Percentiles rank a stretch among this genome's conserved stretches.
phyloP scores from a whole-genome alignment of 352 stramenopile genomes.

The Phytopythium boreale region DNA sequence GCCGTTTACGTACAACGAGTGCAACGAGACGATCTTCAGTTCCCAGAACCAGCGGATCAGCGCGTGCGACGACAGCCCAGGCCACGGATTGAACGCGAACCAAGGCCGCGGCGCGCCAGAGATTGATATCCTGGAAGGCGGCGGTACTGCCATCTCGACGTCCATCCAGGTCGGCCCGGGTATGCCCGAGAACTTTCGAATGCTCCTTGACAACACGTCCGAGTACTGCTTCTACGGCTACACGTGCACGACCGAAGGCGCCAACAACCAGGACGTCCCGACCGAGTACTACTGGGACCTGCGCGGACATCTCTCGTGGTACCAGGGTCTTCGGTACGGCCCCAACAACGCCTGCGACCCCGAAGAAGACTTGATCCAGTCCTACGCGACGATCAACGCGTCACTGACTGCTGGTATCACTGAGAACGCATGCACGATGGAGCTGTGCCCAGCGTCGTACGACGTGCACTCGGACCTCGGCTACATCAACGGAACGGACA shows the following conservation, averaged over 20 bases:
- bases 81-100: slow-evolving; percentile 85
- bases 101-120: slow-evolving; percentile 89
- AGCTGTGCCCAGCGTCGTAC: slow-evolving; percentile 61
- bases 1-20: slow-evolving; percentile 92
- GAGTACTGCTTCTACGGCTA: slow-evolving; percentile 34
- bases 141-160: slow-evolving; percentile 59
- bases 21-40: slow-evolving; percentile 52
- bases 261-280: slow-evolving; percentile 36
- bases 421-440: slow-evolving; percentile 40
- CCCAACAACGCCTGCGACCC: slow-evolving; percentile 46
- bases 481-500: slow-evolving; percentile 31
- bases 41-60: slow-evolving; percentile 52
- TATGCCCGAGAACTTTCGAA: slow-evolving; percentile 38
- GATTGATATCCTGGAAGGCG: slow-evolving; percentile 92
- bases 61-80: slow-evolving; percentile 85
- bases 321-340: slow-evolving; percentile 51
- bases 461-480: slow-evolving; percentile 44
- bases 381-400: slow-evolving; percentile 29
- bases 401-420: slow-evolving; percentile 30
- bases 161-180: slow-evolving; percentile 78
- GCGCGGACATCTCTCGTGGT: slow-evolving; percentile 50
- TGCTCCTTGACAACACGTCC: slow-evolving; percentile 16
- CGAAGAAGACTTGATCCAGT: slow-evolving; percentile 22
- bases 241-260: slow-evolving; percentile 30
- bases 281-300: slow-evolving; percentile 25